Evolutionary conservation across 352 stramenopile species (phyloP).

Genomic region (Phytopythium sindhum): DNA sequence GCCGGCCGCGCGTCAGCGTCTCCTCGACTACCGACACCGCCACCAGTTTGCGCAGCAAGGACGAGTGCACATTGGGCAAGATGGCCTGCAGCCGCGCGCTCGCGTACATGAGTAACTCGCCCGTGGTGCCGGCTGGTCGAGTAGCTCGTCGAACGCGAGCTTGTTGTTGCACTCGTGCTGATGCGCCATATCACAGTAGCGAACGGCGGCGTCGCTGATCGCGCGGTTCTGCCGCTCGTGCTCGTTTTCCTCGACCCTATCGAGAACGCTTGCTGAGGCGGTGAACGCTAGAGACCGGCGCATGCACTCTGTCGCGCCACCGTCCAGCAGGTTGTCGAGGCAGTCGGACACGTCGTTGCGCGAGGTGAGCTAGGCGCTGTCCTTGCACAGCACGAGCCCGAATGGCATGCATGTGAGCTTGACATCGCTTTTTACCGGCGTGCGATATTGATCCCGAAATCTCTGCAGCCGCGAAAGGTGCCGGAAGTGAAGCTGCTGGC

Average conservation of each 20-base stretch:
- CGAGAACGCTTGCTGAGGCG: constrained; percentile 20
- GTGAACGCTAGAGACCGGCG: constrained; percentile 47
- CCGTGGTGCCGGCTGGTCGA: constrained; percentile 81
- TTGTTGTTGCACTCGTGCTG: constrained; percentile 86
- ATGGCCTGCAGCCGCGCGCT: constrained; percentile 72
- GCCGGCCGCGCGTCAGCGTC: constrained; percentile 42
- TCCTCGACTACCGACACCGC: constrained; percentile 20
- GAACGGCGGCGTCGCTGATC: constrained; percentile 72
- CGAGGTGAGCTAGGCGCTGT: constrained; percentile 80
- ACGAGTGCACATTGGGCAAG: constrained; percentile 37
- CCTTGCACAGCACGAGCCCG: constrained; percentile 71
- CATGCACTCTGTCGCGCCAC: constrained; percentile 56
- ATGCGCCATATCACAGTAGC: constrained; percentile 83
- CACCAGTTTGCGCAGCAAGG: constrained; percentile 13
- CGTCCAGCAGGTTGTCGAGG: constrained; percentile 69
- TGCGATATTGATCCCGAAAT: constrained; percentile 45
- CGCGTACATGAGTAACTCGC: constrained; percentile 82
- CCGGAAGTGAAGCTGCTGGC: constrained; percentile 76
- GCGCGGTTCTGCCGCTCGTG: constrained; percentile 38
- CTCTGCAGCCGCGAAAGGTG: constrained; percentile 68
- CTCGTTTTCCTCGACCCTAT: constrained; percentile 17
- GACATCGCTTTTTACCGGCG: constrained; percentile 28
- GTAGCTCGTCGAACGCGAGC: constrained; percentile 78
- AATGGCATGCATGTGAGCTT: constrained; percentile 72
- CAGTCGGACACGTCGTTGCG: constrained; percentile 80